Percentiles rank a stretch among this genome's conserved stretches.
phyloP scores from a whole-genome alignment of 768 basidiomycete species.

The Antrodiella citrinella region DNA sequence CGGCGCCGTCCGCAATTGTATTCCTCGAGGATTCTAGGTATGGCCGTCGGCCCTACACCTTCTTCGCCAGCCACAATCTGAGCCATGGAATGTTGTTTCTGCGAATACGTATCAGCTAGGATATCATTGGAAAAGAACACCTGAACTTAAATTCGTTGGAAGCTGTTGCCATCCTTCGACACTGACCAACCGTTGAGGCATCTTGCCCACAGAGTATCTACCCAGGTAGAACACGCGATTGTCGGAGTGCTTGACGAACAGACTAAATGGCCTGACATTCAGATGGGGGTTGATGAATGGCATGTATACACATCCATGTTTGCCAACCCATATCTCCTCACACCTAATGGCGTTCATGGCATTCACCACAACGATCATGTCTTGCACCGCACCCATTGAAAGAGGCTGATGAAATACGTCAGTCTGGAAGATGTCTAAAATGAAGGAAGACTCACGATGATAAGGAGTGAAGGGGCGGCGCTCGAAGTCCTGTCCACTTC shows the following conservation, averaged over 20 bases:
- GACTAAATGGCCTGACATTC: neutral
- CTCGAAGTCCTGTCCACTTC: neutral
- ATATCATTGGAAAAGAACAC: too few species aligned
- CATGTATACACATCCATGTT: neutral
- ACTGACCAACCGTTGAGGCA: neutral
- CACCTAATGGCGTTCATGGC: neutral
- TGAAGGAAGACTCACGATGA: neutral
- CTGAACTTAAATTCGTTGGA: too few species aligned
- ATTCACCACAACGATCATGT: neutral
- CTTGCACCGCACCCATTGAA: neutral
- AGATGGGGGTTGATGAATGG: neutral
- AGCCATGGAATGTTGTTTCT: too few species aligned
- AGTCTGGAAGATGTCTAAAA: neutral
- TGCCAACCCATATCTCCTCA: neutral
- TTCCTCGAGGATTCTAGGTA: neutral
- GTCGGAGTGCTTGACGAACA: neutral
- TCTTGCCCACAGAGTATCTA: neutral
- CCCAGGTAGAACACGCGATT: neutral
- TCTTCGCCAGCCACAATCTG: neutral
- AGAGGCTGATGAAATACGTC: neutral
- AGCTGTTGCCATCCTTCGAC: neutral
- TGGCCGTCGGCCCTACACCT: neutral
- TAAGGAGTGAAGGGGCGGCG: neutral
- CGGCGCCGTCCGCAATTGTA: neutral
- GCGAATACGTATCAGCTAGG: too few species aligned